phyloP scores from a whole-genome alignment of 2,329 filamentous ascomycete species.

The Xylariaceae sp. region DNA sequence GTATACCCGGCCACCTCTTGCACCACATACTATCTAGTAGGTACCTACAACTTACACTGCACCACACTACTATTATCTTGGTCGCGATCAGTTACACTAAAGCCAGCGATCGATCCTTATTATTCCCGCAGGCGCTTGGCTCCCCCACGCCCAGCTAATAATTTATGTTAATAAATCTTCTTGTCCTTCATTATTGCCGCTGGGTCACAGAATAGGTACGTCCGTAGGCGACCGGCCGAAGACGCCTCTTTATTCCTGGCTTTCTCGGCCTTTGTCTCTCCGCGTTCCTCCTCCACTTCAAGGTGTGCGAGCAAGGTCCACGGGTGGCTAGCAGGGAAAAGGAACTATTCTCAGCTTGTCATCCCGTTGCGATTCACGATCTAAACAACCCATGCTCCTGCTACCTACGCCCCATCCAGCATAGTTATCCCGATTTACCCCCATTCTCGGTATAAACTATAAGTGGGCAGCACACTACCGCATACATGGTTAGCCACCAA shows the following conservation, averaged over 20 bases:
- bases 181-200: constrained; percentile 8
- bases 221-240: neutral
- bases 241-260: constrained; percentile 16
- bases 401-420: constrained; percentile 4
- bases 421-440: neutral
- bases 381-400: constrained; percentile 3
- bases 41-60: neutral
- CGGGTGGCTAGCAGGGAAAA: constrained; percentile 6
- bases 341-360: constrained; percentile 15
- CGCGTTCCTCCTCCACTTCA: constrained; percentile 10
- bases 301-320: constrained; percentile 10
- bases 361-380: constrained; percentile 15
- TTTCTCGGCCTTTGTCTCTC: constrained; percentile 20
- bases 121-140: constrained; percentile 19
- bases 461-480: neutral
- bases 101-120: constrained; percentile 12
- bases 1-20: neutral
- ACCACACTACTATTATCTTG: neutral
- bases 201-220: too few species aligned
- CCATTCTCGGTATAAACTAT: constrained; percentile 1
- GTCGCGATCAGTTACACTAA: neutral
- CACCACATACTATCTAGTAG: neutral
- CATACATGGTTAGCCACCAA: neutral
- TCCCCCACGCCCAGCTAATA: constrained; percentile 16
- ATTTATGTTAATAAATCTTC: neutral